phyloP scores from a whole-genome alignment of 2,329 filamentous ascomycete species.

The Tympanopsis confertula region DNA sequence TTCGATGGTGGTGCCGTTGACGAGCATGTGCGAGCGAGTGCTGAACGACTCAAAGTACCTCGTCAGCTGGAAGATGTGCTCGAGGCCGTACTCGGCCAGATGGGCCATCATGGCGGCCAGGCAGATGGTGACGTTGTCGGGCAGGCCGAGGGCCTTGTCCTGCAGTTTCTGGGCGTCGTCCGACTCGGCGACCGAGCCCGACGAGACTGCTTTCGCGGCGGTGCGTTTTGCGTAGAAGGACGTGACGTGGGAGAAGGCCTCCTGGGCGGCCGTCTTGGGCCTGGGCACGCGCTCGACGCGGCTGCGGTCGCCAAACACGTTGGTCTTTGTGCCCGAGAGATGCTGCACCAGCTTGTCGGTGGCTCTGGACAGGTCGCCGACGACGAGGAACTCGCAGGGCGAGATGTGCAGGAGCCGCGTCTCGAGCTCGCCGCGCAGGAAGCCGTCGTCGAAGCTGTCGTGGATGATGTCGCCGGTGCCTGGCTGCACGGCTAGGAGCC shows the following conservation, averaged over 20 bases:
- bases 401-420: slow-evolving; percentile 62
- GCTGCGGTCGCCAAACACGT: slow-evolving; percentile 59
- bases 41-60: slow-evolving; percentile 70
- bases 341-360: slow-evolving; percentile 63
- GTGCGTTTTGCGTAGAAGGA: slow-evolving; percentile 62
- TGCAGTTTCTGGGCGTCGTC: slow-evolving; percentile 45
- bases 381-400: slow-evolving; percentile 60
- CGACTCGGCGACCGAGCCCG: slow-evolving; percentile 28
- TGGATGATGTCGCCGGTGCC: slow-evolving; percentile 65
- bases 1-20: slow-evolving; percentile 62
- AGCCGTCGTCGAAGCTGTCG: slow-evolving; percentile 66
- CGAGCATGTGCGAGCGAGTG: slow-evolving; percentile 60
- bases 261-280: slow-evolving; percentile 53
- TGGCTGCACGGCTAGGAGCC: slow-evolving; percentile 61
- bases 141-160: slow-evolving; percentile 56
- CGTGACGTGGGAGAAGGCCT: slow-evolving; percentile 58
- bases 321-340: slow-evolving; percentile 54
- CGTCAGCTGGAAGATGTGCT: slow-evolving; percentile 64
- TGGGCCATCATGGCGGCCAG: slow-evolving; percentile 66
- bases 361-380: slow-evolving; percentile 58
- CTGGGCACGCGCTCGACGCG: slow-evolving; percentile 54
- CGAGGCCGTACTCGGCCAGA: slow-evolving; percentile 57
- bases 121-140: slow-evolving; percentile 59
- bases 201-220: slow-evolving; percentile 29
- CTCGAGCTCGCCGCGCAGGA: slow-evolving; percentile 66